Percentiles rank a stretch among this genome's conserved stretches.
Conservation (phyloP, 768 basidiomycete genomes). For the Leucocoprinus leucothites region DNA sequence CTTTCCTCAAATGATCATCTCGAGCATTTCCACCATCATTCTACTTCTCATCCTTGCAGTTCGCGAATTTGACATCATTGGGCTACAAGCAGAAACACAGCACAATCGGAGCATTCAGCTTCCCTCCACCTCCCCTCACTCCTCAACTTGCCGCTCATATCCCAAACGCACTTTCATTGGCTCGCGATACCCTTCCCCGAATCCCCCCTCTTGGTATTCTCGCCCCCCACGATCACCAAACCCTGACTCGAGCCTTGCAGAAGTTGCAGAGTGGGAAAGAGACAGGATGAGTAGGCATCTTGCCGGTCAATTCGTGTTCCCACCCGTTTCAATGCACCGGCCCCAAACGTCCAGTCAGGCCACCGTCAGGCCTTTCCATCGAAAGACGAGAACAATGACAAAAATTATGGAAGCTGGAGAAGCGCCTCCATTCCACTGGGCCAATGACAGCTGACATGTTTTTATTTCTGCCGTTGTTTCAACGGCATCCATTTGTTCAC, state of each 20-base stretch:
- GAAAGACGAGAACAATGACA: conserved; percentile 31
- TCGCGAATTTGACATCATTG: conserved; percentile 34
- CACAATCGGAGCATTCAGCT: conserved; percentile 14
- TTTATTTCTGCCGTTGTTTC: background rate
- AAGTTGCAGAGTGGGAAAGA: conserved; percentile 36
- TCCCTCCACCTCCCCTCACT: conserved; percentile 12
- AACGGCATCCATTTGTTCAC: background rate
- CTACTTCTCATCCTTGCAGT: conserved; percentile 40
- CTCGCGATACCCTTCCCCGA: background rate
- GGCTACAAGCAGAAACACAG: conserved; percentile 9
- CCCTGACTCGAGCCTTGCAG: conserved; percentile 25
- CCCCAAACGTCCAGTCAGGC: background rate
- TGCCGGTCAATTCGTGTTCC: conserved; percentile 40
- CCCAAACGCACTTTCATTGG: background rate
- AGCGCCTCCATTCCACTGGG: conserved; percentile 23
- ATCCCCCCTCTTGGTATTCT: conserved; percentile 7
- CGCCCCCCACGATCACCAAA: conserved; percentile 29
- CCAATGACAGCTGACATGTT: conserved; percentile 20
- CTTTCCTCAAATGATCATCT: conserved; percentile 56
- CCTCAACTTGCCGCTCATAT: conserved; percentile 10
- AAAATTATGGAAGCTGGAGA: conserved; percentile 30
- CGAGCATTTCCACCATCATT: conserved; percentile 35
- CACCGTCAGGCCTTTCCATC: conserved; percentile 19
- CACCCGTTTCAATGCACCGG: conserved; percentile 26
- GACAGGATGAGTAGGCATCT: conserved; percentile 33